A percentile compares a stretch with the other conserved stretches of the same genome.
phyloP scores from a whole-genome alignment of 2,329 filamentous ascomycete genomes.

The Scedosporium apiospermum region DNA sequence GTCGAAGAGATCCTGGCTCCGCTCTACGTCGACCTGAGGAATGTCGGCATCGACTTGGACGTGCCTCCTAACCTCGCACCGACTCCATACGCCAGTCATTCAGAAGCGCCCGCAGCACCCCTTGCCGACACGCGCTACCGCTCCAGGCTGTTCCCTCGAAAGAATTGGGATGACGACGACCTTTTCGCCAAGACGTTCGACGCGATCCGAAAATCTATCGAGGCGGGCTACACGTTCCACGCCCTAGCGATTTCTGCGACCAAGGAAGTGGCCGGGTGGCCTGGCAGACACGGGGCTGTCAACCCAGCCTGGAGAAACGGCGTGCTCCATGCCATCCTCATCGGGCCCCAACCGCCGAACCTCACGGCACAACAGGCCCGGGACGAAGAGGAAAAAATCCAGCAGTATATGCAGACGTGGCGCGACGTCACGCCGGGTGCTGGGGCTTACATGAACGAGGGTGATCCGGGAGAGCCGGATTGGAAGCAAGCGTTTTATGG shows the following conservation, averaged over 20 bases:
- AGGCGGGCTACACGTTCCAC: conserved; percentile 24
- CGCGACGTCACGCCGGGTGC: conserved; percentile 26
- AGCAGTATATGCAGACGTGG: conserved; percentile 16
- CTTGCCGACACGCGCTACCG: conserved; percentile 20
- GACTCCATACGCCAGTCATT: conserved; percentile 6
- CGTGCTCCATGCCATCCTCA: conserved; percentile 21
- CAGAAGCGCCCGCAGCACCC: conserved; percentile 5
- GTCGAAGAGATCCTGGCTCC: conserved; percentile 30
- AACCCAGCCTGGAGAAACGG: conserved; percentile 34
- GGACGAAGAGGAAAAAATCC: conserved; percentile 14
- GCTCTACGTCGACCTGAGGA: conserved; percentile 20
- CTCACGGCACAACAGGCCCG: conserved; percentile 11
- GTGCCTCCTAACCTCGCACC: conserved; percentile 10
- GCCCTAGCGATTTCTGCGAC: conserved; percentile 20
- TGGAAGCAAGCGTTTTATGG: conserved; percentile 39
- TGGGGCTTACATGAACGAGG: conserved; percentile 42
- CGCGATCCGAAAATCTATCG: conserved; percentile 23
- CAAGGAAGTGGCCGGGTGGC: conserved; percentile 20
- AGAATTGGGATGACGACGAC: conserved; percentile 16
- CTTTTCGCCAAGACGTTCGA: conserved; percentile 16
- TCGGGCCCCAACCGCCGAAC: conserved; percentile 9
- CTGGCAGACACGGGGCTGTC: conserved; percentile 21
- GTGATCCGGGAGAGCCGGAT: conserved; percentile 34
- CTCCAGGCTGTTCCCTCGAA: conserved; percentile 21
- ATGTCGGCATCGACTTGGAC: conserved; percentile 12